Base-by-base conservation (phyloP, 2,329 filamentous ascomycete genomes). In the Fusarium sp. region DNA sequence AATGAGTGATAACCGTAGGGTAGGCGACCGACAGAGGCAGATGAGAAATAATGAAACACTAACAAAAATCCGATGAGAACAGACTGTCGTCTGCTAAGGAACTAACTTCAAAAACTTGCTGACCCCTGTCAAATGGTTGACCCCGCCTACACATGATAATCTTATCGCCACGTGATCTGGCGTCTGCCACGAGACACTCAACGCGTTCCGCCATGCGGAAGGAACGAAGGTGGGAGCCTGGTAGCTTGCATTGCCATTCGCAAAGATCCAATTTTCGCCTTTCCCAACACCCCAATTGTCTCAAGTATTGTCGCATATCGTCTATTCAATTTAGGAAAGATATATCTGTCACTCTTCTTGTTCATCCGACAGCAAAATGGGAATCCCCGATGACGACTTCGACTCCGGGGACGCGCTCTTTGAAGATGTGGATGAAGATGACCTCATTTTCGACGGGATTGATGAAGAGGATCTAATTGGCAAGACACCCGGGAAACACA, bases 351-450 rank as follows among this genome's bases (percentile, higher is more conserved):
- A 9, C 12, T 23, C 6, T 14, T 8, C 11, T 14, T 6, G 30
- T 34, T 37, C 10, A 16, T 16, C 7, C 4, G 9, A 42, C 21
- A 34, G 0, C 12, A 70, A 13, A 52, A 52, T 70, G 67, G 50
- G 42, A 4, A 12, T 48, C 7, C 30, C 44, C 4, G 74, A 74
- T 4, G 65, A 74, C 16, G 75, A 73, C 2, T 77, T 77, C 12
- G 74, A 73, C 23, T 73, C 74, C 4, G 74, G 74, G 3, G 74
- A 76, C 49, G 74, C 74, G 25, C 74, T 77, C 28, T 74, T 74
- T 30, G 65, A 72, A 3, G 73, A 67, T 4, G 45, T 75, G 2
- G 66, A 64, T 21, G 73, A 69, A 16, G 61, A 70, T 37, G 68
- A 72, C 11, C 60, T 76, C n/a, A 49, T 74, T n/a, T 65, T 65